Base-by-base conservation (phyloP, 768 basidiomycete genomes). In the Cantharellus cinnabarinus region DNA sequence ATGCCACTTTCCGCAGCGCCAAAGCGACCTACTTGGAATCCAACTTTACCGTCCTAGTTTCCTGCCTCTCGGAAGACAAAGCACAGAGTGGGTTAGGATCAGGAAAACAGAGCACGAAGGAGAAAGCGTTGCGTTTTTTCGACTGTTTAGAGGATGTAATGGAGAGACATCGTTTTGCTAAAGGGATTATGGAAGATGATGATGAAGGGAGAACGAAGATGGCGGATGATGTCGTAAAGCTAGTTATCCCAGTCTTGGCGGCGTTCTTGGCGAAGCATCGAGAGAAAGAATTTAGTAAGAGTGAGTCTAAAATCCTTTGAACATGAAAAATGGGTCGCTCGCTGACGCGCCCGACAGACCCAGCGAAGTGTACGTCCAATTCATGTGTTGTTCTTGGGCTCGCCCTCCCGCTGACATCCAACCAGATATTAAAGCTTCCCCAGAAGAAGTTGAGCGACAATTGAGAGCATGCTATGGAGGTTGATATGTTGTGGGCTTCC, bases 211-310 rank as follows among this genome's bases (percentile, higher is more conserved):
- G 79, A 63, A 76, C 71, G 63, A 74, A 73, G 55, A 69, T 89
- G 29, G 76, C 73, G 50, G 85, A 88, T 35, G 88, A 89, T 67
- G 80, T 81, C 4, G 78, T 82, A 37, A 83, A 80, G 71, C 72
- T 89, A 4, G 82, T 89, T 5, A 76, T 88, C 5, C 85, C 87
- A 35, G 77, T 77, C 48, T 72, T 90, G 62, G 78, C 83, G 68
- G 71, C 81, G 59, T 89, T 89, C 65, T 77, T 76, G 62, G 81
- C 83, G 68, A 83, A 81, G 67, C 79, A 84, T 64, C 75, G 75
- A 42, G 86, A 85, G 50, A 87, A 83, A 67, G 85, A 89, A 63
- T 86, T 88, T 64, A 87, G 85, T 68, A 86, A 84, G 72, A 86
- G 88, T 88, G 63, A 65, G 77, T 72, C 2, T 7, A 57, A 37